Conservation (phyloP, 352 stramenopile species). For the Elongisporangium senticosum region DNA sequence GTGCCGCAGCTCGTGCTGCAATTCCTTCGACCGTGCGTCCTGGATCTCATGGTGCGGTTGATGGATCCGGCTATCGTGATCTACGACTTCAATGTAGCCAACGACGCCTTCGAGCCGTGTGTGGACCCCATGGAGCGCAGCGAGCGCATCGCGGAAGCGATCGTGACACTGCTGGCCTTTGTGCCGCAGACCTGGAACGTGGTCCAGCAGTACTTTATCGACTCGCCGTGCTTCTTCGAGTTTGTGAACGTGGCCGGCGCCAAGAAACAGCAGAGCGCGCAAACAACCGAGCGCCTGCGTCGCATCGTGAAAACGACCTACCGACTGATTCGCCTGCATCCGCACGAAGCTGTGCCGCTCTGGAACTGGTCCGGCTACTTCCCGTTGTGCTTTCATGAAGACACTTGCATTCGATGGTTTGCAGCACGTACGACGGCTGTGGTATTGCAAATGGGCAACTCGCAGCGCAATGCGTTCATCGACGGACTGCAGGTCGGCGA, state of each 20-base stretch:
- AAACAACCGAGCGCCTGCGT: constrained; percentile 31
- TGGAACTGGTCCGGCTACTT: constrained; percentile 85
- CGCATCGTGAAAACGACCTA: constrained; percentile 56
- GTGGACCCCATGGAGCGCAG: constrained; percentile 41
- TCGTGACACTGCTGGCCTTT: constrained; percentile 48
- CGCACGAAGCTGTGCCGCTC: constrained; percentile 42
- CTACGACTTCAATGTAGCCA: constrained; percentile 23
- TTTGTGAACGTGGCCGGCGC: constrained; percentile 40
- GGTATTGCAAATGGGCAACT: constrained; percentile 65
- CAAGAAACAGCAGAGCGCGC: constrained; percentile 29
- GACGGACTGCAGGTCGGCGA: constrained; percentile 40
- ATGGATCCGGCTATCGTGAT: constrained; percentile 41
- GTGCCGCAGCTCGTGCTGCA: constrained; percentile 41
- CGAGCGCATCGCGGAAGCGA: constrained; percentile 44
- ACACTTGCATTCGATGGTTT: constrained; percentile 52
- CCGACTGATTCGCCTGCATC: constrained; percentile 43
- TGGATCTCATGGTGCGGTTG: constrained; percentile 67
- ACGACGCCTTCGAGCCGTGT: constrained; percentile 19
- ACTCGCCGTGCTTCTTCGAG: constrained; percentile 73
- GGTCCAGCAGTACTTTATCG: constrained; percentile 58
- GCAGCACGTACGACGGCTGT: constrained; percentile 51
- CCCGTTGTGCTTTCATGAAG: constrained; percentile 69
- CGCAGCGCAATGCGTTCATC: constrained; percentile 61
- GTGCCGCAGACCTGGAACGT: constrained; percentile 49
- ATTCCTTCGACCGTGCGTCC: constrained; percentile 59